Evolutionary conservation across 2,329 filamentous ascomycete species (phyloP), one percentile per base, ranked within the genome.

Genomic region (Coniochaeta sp.): DNA sequence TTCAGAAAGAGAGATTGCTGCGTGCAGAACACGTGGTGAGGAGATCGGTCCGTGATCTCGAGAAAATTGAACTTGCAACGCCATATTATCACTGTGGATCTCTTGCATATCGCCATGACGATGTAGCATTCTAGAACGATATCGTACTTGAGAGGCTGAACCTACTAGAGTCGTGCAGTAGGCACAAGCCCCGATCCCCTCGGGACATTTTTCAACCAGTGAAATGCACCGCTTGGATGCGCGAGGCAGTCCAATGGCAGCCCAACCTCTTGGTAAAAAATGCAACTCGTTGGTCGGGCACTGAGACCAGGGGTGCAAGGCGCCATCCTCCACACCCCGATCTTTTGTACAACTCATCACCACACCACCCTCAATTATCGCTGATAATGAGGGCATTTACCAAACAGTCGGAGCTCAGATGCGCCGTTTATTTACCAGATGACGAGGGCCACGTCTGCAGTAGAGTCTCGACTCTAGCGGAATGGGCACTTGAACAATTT

Each of bases 341-440:
- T 47, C 9, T 14, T 57, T 71, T 77, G 79, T 74, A 81, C 79
- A 82, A 77, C 79, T 73, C 79, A 81, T 75, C 72, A 72, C 65
- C 66, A 70, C 65, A 67, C 66, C 73, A 74, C 70, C 66, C 70
- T 14, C 6, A 14, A 50, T 28, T 47, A 47, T 47, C 42, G 42
- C 22, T 55, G 52, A 40, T 40, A 40, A 19, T 40, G 38, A 40
- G 38, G 38, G 38, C 17, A 9, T 9, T 17, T 40, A 17, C 38
- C 38, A 40, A 3, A n/a, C 16, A 17, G 38, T 4, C 17, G 16
- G 16, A 3, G 16, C 38, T 17, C 17, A 17, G 38, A 40, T 40
- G 9, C n/a, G n/a, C n/a, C 16, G 17, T 9, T n/a, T 17, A n/a
- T 40, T 40, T 9, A n/a, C 16, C 4, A 40, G 38, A 19, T n/a